Conservation (phyloP, 352 stramenopile genomes). For the Phytophthora tubulina region DNA sequence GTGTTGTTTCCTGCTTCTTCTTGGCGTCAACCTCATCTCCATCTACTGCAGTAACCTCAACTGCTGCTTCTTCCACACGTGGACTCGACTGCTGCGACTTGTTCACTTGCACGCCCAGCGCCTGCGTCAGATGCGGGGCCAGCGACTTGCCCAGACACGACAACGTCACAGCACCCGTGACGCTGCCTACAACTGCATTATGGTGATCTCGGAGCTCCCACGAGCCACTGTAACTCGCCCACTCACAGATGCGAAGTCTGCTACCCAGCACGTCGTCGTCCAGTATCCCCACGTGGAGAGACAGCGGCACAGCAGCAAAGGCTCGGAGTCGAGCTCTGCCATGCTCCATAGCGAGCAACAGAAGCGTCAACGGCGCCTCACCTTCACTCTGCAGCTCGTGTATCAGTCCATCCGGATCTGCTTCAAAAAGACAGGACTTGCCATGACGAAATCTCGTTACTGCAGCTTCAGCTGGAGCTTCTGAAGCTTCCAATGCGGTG, state of each 20-base stretch:
- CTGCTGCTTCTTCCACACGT: background rate
- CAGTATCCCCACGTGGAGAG: constrained; percentile 38
- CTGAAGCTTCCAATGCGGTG: background rate
- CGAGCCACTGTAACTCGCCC: constrained; percentile 42
- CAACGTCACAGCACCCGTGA: constrained; percentile 45
- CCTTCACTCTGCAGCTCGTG: constrained; percentile 39
- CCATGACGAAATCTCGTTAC: constrained; percentile 41
- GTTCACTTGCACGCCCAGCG: constrained; percentile 46
- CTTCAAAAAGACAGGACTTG: constrained; percentile 67
- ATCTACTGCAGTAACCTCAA: background rate
- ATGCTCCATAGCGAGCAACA: constrained; percentile 48
- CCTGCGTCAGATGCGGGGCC: constrained; percentile 44
- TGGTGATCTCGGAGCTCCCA: constrained; percentile 52
- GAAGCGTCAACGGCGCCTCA: constrained; percentile 41
- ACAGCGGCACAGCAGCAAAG: constrained; percentile 45
- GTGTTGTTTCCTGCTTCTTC: background rate
- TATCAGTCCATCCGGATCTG: constrained; percentile 33
- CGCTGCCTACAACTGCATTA: constrained; percentile 30
- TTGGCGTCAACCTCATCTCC: background rate
- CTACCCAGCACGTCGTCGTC: constrained; percentile 6
- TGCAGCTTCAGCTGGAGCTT: background rate
- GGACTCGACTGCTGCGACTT: constrained; percentile 22
- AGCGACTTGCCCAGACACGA: constrained; percentile 57
- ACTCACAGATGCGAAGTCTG: constrained; percentile 52
- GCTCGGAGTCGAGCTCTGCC: constrained; percentile 47